Evolutionary conservation across 1,139 yeast species (phyloP), one percentile per base, ranked within the genome.

Genomic region (Trichomonascaceae sp.): DNA sequence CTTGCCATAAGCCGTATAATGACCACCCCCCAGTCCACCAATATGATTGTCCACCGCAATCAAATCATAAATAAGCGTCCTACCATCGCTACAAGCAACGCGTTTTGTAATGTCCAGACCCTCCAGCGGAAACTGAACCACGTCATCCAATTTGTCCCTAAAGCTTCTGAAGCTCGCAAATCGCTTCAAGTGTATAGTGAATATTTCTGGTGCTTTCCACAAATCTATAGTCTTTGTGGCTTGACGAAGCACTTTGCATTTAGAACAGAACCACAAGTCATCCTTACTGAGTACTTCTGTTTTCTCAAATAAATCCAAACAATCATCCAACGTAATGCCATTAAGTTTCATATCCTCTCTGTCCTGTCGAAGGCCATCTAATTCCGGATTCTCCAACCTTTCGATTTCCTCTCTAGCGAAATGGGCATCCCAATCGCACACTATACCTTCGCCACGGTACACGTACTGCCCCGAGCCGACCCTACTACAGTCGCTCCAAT

Each of bases 21-120:
- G 99, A 2, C 99, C 99, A 7, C 99, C 99, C 1, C 98, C 98
- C 36, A 93, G 75, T 0, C 98, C 97, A 54, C 99, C 99, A 67
- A 78, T 91, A 67, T 93, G 99, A 68, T 91, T 91, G 67, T 91
- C 98, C 24, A 93, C 97, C 0, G 95, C 98, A 64, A 88, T 78
- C 61, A 93, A 74, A 67, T 93, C 99, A 68, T 93, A 93, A 0
- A 88, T 68, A 18, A 63, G 55, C 9, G 72, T 72, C 12, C 70
- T 70, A 18, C 70, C 74, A 17, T 69, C 67, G 13, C 73, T 68
- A 38, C 74, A 53, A 43, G 61, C 54, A 18, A 87, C 77, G 61
- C 82, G 81, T 20, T 78, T 74, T 1, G 81, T 68, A 76, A 93
- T 77, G 64, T 91, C 95, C 47, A 93, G 74, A 0, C 88, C 93